These are phyloP conservation scores for Populus trichocarpa DNA, from an alignment of 441 rosid species.

Conservation along the genomic window DNA sequence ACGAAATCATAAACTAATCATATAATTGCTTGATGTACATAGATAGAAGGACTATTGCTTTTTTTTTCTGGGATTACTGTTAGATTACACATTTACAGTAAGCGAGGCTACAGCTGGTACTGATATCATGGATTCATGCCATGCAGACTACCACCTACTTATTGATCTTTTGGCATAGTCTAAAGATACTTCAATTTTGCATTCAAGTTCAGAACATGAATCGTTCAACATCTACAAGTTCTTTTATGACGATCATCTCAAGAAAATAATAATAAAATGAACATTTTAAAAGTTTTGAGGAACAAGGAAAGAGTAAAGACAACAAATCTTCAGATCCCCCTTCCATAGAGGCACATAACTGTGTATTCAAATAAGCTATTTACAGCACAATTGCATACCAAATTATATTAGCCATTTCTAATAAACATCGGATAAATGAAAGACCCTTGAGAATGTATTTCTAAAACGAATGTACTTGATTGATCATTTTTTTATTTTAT, in stretches of 20 bases:
- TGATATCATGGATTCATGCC: not conserved
- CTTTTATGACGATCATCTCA: not conserved
- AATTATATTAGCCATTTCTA: not conserved
- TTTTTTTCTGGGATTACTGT: not conserved
- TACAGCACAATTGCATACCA: not conserved
- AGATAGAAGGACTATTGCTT: not conserved
- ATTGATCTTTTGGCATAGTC: too few relatives aligned
- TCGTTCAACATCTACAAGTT: not conserved
- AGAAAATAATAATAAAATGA: not conserved
- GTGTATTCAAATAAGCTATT: too few relatives aligned
- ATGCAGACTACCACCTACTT: not conserved
- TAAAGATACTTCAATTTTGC: too few relatives aligned
- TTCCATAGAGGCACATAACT: not conserved
- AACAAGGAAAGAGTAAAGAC: not conserved
- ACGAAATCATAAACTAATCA: not conserved
- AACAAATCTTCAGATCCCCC: not conserved
- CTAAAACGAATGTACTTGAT: not conserved
- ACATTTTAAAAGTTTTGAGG: not conserved
- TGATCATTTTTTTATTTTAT: not conserved
- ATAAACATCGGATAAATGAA: not conserved
- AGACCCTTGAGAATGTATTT: not conserved
- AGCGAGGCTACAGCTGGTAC: not conserved
- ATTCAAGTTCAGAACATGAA: too few relatives aligned
- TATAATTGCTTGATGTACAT: not conserved
- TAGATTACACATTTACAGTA: not conserved